phyloP scores from a whole-genome alignment of 164 flowering plant species.

The Platanus orientalis region DNA sequence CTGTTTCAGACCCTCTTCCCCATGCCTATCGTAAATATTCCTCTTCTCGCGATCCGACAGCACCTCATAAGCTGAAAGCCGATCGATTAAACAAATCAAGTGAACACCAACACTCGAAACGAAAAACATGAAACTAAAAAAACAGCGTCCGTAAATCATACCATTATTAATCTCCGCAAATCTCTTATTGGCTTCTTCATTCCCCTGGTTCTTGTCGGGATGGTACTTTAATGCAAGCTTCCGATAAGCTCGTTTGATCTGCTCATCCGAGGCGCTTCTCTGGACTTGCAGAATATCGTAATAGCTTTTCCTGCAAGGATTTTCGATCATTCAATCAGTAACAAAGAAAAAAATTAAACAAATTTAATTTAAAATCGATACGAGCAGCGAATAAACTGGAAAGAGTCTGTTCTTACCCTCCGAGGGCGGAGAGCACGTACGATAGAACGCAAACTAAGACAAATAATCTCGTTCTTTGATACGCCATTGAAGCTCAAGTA shows the following conservation, averaged over 20 bases:
- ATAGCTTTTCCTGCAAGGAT: slow-evolving; percentile 75
- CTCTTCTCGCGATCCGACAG: slow-evolving; percentile 94
- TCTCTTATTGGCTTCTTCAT: slow-evolving; percentile 89
- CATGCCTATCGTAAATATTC: slow-evolving; percentile 81
- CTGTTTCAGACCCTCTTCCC: slow-evolving; percentile 96
- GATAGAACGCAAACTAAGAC: slow-evolving; percentile 35
- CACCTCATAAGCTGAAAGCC: slow-evolving; percentile 80
- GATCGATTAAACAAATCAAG: background rate
- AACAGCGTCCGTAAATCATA: slow-evolving; percentile 7
- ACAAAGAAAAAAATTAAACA: too few relatives aligned
- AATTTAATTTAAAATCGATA: too few relatives aligned
- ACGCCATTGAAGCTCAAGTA: slow-evolving; percentile 36
- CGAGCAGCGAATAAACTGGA: background rate
- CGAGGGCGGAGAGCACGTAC: slow-evolving; percentile 35
- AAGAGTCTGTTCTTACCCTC: slow-evolving; percentile 40
- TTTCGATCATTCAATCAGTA: background rate
- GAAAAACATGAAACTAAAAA: too few relatives aligned
- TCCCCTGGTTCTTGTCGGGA: slow-evolving; percentile 96
- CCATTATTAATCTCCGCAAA: slow-evolving; percentile 96
- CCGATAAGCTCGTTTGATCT: slow-evolving; percentile 92
- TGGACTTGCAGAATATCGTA: slow-evolving; percentile 89
- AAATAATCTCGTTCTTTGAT: slow-evolving; percentile 33
- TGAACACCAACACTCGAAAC: background rate
- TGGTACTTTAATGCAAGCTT: slow-evolving; percentile 95
- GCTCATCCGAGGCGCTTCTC: slow-evolving; percentile 87